These are phyloP conservation scores for Auriscalpium microsporum DNA, from an alignment of 768 basidiomycete genomes.

Conservation along the genomic window DNA sequence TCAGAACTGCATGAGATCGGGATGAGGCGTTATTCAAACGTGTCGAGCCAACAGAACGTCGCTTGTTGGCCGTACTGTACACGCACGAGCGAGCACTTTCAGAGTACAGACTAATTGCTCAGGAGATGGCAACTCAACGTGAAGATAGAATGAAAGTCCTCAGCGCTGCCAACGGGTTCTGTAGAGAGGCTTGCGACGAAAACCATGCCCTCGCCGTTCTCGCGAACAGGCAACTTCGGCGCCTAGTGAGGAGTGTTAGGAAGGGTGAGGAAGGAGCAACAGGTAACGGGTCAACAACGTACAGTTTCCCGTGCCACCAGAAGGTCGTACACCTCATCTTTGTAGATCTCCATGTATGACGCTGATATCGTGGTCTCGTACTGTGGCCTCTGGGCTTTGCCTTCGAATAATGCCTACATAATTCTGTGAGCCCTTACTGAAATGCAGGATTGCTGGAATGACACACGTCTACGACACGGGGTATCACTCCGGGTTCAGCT, in stretches of 20 bases:
- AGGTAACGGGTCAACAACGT: constrained; percentile 16
- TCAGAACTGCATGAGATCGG: constrained; percentile 81
- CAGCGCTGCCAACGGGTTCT: constrained; percentile 28
- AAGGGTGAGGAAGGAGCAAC: not conserved
- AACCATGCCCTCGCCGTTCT: constrained; percentile 43
- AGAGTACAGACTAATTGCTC: too few relatives aligned
- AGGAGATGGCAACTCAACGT: constrained; percentile 19
- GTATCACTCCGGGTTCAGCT: constrained; percentile 75
- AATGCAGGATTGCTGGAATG: not conserved
- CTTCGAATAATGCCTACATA: constrained; percentile 5
- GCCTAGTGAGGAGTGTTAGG: constrained; percentile 25
- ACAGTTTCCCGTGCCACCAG: constrained; percentile 66
- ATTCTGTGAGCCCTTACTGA: not conserved
- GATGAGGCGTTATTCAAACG: constrained; percentile 80
- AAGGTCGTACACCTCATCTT: constrained; percentile 85
- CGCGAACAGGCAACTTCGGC: constrained; percentile 47
- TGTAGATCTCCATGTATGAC: constrained; percentile 88
- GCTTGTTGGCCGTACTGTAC: constrained; percentile 56
- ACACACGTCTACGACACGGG: constrained; percentile 64
- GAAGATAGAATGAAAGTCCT: constrained; percentile 43
- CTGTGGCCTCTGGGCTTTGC: constrained; percentile 10
- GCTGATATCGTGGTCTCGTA: constrained; percentile 42
- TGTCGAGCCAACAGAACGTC: constrained; percentile 80
- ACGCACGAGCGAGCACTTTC: too few relatives aligned
- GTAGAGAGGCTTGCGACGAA: constrained; percentile 45